Evolutionary conservation across 257 asterid species (phyloP).

Genomic region (Solanum medicagineum): DNA sequence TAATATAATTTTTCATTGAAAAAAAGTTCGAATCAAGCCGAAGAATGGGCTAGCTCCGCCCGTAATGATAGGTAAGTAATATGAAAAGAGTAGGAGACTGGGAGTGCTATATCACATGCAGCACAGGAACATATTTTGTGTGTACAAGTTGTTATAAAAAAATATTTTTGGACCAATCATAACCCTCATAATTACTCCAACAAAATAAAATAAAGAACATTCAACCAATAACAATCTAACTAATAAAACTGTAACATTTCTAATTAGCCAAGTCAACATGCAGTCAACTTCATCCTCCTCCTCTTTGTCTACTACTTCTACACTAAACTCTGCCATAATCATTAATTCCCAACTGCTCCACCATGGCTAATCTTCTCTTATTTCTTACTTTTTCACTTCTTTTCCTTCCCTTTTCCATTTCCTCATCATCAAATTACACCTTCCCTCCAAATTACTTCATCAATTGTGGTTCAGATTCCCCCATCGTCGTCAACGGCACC

Average conservation of each 20-base stretch:
- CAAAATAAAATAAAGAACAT: no score
- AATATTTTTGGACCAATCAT: no score
- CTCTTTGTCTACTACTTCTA: not conserved
- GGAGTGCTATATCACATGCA: no score
- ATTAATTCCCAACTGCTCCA: not conserved
- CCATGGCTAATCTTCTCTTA: not conserved
- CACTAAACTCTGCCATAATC: not conserved
- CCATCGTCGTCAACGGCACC: not conserved
- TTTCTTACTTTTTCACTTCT: constrained; percentile 1
- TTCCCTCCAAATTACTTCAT: constrained; percentile 32
- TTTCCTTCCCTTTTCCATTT: not conserved
- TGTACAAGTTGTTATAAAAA: no score
- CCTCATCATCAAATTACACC: not conserved
- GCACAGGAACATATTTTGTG: no score
- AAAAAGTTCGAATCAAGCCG: no score
- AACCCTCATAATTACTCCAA: no score
- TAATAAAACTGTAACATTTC: not conserved
- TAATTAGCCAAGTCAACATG: not conserved
- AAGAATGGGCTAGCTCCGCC: no score
- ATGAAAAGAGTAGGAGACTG: no score
- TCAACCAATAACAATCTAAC: no score
- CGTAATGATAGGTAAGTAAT: no score
- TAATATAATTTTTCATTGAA: no score
- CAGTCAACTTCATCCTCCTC: not conserved
- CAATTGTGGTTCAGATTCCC: constrained; percentile 41